Evolutionary conservation across 1,139 yeast species (phyloP).

Genomic region (Waltiozyma solani): DNA sequence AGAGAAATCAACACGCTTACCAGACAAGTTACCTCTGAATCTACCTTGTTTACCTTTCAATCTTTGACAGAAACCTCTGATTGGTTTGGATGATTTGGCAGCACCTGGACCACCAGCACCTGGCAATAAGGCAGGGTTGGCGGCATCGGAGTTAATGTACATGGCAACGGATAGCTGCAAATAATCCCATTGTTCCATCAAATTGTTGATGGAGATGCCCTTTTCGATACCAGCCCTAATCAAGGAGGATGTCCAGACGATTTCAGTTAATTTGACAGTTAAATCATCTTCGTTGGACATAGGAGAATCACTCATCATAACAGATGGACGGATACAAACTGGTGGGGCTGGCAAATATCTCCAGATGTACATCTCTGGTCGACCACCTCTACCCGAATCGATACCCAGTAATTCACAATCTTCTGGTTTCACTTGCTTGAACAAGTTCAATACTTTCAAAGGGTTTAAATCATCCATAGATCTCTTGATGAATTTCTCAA

Average conservation of each 20-base stretch:
- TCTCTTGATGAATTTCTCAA: conserved; percentile 78
- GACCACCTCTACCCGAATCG: conserved; percentile 77
- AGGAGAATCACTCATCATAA: conserved; percentile 80
- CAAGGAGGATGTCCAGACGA: conserved; percentile 90
- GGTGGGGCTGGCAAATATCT: conserved; percentile 98
- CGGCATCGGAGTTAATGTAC: conserved; percentile 95
- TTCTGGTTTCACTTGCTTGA: conserved; percentile 73
- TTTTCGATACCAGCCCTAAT: conserved; percentile 92
- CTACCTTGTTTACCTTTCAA: conserved; percentile 98
- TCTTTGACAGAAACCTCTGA: conserved; percentile 94
- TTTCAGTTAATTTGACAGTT: conserved; percentile 91
- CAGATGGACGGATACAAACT: conserved; percentile 96
- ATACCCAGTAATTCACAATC: conserved; percentile 93
- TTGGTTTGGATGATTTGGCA: conserved; percentile 61
- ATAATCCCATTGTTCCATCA: conserved; percentile 99
- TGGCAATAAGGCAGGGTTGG: conserved; percentile 69
- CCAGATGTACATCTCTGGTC: conserved; percentile 98
- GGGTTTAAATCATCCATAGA: conserved; percentile 95
- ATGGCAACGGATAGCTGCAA: conserved; percentile 91
- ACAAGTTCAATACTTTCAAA: conserved; percentile 73
- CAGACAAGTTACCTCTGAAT: conserved; percentile 94
- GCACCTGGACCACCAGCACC: conserved; percentile 14
- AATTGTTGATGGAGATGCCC: conserved; percentile 83
- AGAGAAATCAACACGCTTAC: conserved; percentile 97
- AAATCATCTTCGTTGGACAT: conserved; percentile 94